A percentile compares a stretch with the other conserved stretches of the same genome.
Conservation (phyloP, 345 rosid genomes). For the Gossypium australe region DNA sequence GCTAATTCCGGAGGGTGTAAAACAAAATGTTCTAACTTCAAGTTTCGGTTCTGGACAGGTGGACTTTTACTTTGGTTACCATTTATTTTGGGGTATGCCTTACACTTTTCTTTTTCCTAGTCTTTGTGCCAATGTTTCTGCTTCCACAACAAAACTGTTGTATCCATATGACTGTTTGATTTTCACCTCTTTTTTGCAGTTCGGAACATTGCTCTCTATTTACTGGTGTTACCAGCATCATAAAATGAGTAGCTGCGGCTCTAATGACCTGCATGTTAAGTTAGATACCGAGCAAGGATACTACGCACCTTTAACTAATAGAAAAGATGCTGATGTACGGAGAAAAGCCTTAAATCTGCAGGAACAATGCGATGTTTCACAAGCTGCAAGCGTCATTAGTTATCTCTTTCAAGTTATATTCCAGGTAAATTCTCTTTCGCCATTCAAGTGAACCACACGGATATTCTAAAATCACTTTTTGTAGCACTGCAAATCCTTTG, state of each 20-base stretch:
- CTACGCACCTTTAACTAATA: conserved; percentile 27
- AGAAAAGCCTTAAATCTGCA: conserved; percentile 9
- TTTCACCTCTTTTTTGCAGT: conserved; percentile 28
- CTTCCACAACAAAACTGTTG: background rate
- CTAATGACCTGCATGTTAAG: conserved; percentile 13
- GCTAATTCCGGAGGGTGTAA: background rate
- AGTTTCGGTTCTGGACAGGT: conserved; percentile 41
- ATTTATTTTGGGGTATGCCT: conserved; percentile 73
- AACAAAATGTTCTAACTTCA: conserved; percentile 10
- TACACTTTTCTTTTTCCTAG: background rate
- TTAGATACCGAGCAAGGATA: conserved; percentile 46
- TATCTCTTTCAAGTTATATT: conserved; percentile 54
- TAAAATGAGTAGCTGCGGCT: conserved; percentile 18
- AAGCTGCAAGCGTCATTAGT: conserved; percentile 23
- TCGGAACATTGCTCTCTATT: conserved; percentile 55
- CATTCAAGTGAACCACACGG: background rate
- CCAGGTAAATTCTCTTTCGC: conserved; percentile 39
- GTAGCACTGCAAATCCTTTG: background rate
- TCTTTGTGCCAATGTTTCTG: conserved; percentile 11
- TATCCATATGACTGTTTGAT: conserved; percentile 6
- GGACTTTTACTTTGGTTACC: conserved; percentile 87
- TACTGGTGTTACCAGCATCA: conserved; percentile 46
- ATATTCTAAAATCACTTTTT: background rate
- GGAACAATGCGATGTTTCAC: conserved; percentile 18
- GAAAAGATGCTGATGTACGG: conserved; percentile 19